phyloP scores from a whole-genome alignment of 148 eudicot genomes.

The Camellia granthamiana region DNA sequence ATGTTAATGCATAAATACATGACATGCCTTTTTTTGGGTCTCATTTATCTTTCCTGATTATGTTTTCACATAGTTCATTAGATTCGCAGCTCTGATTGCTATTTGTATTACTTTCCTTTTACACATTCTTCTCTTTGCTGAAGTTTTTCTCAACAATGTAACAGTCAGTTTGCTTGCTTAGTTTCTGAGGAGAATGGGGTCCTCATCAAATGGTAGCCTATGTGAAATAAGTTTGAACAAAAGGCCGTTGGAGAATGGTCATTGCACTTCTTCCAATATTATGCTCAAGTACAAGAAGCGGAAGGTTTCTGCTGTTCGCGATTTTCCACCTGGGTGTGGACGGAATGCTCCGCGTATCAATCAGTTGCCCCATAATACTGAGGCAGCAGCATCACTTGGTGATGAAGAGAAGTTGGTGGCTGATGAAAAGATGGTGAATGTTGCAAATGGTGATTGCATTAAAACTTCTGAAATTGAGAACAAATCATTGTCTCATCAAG shows the following conservation, averaged over 20 bases:
- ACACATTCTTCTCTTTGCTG: neutral
- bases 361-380: neutral
- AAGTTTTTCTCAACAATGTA: neutral
- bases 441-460: constrained; percentile 14
- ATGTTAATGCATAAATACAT: neutral
- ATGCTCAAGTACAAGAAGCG: constrained; percentile 52
- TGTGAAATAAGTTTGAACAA: constrained; percentile 27
- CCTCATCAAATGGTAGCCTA: constrained; percentile 21
- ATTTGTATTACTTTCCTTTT: neutral
- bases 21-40: neutral
- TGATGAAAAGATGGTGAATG: no score
- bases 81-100: neutral
- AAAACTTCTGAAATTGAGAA: constrained; percentile 18
- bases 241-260: constrained; percentile 36
- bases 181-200: constrained; percentile 25
- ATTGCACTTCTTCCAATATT: constrained; percentile 19
- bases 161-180: neutral
- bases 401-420: no score
- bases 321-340: constrained; percentile 82
- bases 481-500: constrained; percentile 15
- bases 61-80: neutral
- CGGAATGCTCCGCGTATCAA: constrained; percentile 27
- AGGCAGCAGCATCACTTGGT: no score
- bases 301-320: constrained; percentile 51
- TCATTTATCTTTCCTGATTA: neutral